These are phyloP conservation scores for Colletotrichum sp. DNA, from an alignment of 2,329 filamentous ascomycete species.

Conservation along the genomic window DNA sequence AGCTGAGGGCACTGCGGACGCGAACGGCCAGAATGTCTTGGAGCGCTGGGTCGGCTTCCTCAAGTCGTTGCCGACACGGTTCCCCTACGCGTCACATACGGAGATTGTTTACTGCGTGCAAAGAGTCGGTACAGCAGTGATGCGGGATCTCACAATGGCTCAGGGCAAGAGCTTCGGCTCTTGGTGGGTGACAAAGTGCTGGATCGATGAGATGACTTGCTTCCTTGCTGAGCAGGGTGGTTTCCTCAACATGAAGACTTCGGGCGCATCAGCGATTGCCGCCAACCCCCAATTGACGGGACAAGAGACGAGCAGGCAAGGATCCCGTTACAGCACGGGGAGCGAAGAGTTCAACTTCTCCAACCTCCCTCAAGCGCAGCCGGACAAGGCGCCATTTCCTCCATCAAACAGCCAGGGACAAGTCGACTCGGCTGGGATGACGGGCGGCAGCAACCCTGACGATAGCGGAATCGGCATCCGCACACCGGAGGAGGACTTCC, in stretches of 20 bases:
- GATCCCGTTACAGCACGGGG: constrained; percentile 47
- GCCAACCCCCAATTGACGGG: constrained; percentile 38
- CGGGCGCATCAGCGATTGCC: constrained; percentile 32
- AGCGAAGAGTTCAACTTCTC: constrained; percentile 52
- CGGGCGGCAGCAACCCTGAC: constrained; percentile 51
- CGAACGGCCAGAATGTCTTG: constrained; percentile 68
- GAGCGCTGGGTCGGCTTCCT: constrained; percentile 82
- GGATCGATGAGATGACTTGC: constrained; percentile 91
- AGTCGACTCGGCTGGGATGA: constrained; percentile 46
- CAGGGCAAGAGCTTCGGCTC: constrained; percentile 84
- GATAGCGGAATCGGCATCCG: constrained; percentile 79
- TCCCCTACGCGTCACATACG: constrained; percentile 74
- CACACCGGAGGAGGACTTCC: constrained; percentile 69
- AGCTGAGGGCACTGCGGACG: constrained; percentile 39
- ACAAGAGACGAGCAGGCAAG: constrained; percentile 40
- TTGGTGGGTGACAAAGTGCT: constrained; percentile 96
- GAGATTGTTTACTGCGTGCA: constrained; percentile 81
- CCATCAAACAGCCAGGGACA: constrained; percentile 48
- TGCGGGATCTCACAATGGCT: constrained; percentile 81
- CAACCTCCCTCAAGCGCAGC: constrained; percentile 52
- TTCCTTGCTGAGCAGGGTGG: constrained; percentile 91
- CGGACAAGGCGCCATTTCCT: constrained; percentile 56
- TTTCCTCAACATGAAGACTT: constrained; percentile 71
- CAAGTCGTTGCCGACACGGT: constrained; percentile 69
- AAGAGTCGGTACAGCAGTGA: constrained; percentile 75